These are phyloP conservation scores for Cordyceps militaris DNA, from an alignment of 2,329 filamentous ascomycete species.

Conservation along the genomic window DNA sequence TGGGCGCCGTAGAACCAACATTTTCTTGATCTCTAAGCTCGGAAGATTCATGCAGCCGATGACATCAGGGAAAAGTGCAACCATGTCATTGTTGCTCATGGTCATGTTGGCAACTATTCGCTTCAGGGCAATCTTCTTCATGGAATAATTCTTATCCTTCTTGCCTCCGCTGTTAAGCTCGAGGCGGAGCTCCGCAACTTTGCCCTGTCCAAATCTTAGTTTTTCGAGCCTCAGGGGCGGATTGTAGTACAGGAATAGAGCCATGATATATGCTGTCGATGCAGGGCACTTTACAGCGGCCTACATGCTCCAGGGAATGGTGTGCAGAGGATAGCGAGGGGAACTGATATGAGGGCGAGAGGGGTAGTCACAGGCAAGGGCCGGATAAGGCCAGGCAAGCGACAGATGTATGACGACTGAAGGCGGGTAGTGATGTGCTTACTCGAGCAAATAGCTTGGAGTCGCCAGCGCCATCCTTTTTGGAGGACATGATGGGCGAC, in stretches of 20 bases:
- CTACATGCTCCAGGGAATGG: background rate
- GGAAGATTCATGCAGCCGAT: conserved; percentile 92
- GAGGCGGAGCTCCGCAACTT: conserved; percentile 91
- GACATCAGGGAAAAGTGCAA: conserved; percentile 90
- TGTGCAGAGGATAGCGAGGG: background rate
- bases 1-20: conserved; percentile 50
- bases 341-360: background rate
- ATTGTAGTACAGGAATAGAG: conserved; percentile 49
- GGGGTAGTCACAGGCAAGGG: background rate
- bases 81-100: conserved; percentile 99
- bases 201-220: conserved; percentile 72
- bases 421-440: conserved; percentile 30
- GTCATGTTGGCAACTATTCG: conserved; percentile 99
- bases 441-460: conserved; percentile 99
- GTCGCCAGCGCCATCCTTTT: conserved; percentile 65
- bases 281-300: background rate
- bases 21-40: conserved; percentile 98
- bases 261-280: conserved; percentile 16
- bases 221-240: conserved; percentile 38
- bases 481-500: conserved; percentile 43
- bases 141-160: conserved; percentile 94
- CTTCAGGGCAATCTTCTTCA: conserved; percentile 97
- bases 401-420: background rate
- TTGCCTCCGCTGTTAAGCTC: conserved; percentile 91
- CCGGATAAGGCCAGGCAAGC: conserved; percentile 13